phyloP scores from a whole-genome alignment of 2,329 filamentous ascomycete species.

The Fusarium nodosum region DNA sequence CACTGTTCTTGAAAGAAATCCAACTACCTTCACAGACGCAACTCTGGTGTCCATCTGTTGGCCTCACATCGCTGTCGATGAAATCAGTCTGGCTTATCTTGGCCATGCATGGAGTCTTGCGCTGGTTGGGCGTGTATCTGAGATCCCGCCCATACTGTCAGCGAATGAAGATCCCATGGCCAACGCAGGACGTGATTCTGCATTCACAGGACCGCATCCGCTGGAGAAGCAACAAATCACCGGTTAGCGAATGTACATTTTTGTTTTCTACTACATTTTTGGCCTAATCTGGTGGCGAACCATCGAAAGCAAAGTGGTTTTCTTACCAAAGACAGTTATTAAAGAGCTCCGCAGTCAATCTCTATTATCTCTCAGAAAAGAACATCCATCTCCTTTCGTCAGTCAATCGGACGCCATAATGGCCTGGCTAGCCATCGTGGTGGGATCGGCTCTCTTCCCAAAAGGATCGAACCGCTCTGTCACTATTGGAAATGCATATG shows the following conservation, averaged over 20 bases:
- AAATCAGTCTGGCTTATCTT: conserved; percentile 11
- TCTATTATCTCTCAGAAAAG: background rate
- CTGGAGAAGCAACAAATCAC: background rate
- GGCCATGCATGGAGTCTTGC: conserved; percentile 23
- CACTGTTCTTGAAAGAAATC: rapidly evolving
- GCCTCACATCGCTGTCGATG: conserved; percentile 22
- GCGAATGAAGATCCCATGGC: conserved; percentile 18
- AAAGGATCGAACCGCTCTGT: conserved; percentile 3
- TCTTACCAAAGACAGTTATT: conserved; percentile 1
- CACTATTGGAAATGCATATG: conserved; percentile 12
- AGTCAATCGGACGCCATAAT: conserved; percentile 15
- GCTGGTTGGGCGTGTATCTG: conserved; percentile 2
- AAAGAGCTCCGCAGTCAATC: background rate
- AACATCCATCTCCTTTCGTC: background rate
- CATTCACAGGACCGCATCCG: background rate
- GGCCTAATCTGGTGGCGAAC: conserved; percentile 7
- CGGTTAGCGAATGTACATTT: conserved; percentile 3
- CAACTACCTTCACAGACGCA: conserved; percentile 10
- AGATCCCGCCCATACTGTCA: conserved; percentile 11
- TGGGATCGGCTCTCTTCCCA: conserved; percentile 2
- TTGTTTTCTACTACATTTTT: conserved; percentile 10
- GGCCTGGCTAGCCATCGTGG: conserved; percentile 11
- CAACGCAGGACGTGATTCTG: conserved; percentile 7
- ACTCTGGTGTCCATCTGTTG: conserved; percentile 31
- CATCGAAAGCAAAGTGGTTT: conserved; percentile 13